A percentile compares a stretch with the other conserved stretches of the same genome.
Conservation (phyloP, 2,329 filamentous ascomycete genomes). For the Colletotrichum liriopes region DNA sequence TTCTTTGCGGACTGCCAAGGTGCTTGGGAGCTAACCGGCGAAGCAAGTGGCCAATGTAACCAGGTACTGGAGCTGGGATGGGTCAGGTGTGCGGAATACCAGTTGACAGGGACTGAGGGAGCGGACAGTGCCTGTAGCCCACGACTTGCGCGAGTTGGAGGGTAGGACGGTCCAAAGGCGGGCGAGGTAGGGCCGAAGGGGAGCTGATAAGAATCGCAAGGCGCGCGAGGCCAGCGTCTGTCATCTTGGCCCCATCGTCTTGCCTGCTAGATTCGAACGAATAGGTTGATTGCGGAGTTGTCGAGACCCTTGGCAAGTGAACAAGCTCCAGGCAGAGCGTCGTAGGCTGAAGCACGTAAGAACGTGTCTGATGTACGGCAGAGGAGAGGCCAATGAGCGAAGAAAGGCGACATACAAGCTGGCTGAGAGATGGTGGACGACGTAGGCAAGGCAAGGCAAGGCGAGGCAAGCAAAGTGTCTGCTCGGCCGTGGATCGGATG, state of each 20-base stretch:
- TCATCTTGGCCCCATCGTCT: neutral
- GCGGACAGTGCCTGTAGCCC: constrained; percentile 10
- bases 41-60: constrained; percentile 39
- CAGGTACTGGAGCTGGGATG: constrained; percentile 30
- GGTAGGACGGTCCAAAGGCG: constrained; percentile 18
- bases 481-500: constrained; percentile 15
- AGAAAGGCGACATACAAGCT: constrained; percentile 3
- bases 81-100: constrained; percentile 28
- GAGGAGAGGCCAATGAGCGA: constrained; percentile 1
- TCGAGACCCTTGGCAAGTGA: neutral
- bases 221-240: constrained; percentile 11
- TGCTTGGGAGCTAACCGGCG: constrained; percentile 9
- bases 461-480: constrained; percentile 7
- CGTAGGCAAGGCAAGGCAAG: constrained; percentile 16
- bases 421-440: constrained; percentile 6
- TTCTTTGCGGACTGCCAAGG: neutral
- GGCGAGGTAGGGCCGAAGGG: constrained; percentile 36
- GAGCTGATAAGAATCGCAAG: constrained; percentile 36
- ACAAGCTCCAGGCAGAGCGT: neutral
- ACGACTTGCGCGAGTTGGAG: constrained; percentile 14
- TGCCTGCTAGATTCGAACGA: neutral
- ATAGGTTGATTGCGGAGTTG: neutral
- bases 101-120: constrained; percentile 19
- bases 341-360: neutral
- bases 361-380: neutral